These are phyloP conservation scores for Trichoderma guizhouense DNA, from an alignment of 2,329 filamentous ascomycete species.

Conservation along the genomic window DNA sequence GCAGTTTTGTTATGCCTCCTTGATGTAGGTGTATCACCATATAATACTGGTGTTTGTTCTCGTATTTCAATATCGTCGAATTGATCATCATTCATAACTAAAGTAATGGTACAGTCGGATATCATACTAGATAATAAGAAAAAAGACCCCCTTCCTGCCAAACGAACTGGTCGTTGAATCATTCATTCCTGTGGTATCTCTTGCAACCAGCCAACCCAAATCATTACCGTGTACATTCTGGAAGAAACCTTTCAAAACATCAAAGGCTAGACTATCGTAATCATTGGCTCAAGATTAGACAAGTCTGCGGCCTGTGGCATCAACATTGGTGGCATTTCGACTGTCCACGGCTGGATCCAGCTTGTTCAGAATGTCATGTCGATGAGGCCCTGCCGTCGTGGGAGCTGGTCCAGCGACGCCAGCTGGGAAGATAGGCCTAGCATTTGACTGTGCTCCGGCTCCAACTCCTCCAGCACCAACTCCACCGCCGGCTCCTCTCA, in stretches of 20 bases:
- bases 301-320: neutral
- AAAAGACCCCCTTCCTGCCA: neutral
- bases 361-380: constrained; percentile 20
- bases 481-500: neutral
- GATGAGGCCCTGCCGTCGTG: constrained; percentile 20
- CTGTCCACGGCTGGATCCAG: constrained; percentile 19
- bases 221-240: neutral
- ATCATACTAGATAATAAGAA: neutral
- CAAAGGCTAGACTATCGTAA: neutral
- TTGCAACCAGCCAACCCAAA: neutral
- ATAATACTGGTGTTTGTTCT: too few species aligned
- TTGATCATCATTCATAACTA: neutral
- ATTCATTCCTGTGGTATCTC: constrained; percentile 9
- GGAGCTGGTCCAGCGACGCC: constrained; percentile 16
- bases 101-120: neutral
- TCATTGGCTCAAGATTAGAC: neutral
- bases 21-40: neutral
- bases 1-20: too few species aligned
- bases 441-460: neutral
- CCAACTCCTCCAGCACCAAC: neutral
- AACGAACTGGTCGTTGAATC: neutral
- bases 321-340: neutral
- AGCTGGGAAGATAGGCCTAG: neutral
- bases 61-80: neutral
- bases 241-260: neutral